Evolutionary conservation across 768 basidiomycete genomes (phyloP).

Genomic region (Piloderma croceum): DNA sequence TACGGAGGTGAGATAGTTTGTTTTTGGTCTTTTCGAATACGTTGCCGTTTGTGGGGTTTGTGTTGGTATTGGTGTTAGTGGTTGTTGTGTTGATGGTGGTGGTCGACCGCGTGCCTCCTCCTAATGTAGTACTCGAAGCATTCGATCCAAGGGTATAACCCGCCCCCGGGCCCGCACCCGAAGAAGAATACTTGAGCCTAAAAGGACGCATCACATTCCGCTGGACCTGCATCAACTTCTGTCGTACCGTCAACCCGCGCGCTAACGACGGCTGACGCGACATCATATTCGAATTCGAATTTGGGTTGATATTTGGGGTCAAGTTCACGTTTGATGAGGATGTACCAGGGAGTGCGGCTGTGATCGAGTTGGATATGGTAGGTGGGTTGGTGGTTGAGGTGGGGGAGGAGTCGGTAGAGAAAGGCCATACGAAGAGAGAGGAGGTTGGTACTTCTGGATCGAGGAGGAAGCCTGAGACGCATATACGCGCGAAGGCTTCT

Average conservation of each 20-base stretch:
- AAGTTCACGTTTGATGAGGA: conserved; percentile 24
- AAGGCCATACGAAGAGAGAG: conserved; percentile 39
- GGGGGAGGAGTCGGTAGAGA: conserved; percentile 26
- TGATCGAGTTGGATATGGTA: too few relatives aligned
- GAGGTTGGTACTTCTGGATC: conserved; percentile 69
- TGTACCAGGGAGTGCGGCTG: conserved; percentile 1
- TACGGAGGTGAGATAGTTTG: conserved; percentile 31
- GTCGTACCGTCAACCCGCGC: conserved; percentile 42
- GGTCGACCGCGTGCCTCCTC: conserved; percentile 6
- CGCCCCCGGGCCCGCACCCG: too few relatives aligned
- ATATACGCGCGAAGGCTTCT: conserved; percentile 83
- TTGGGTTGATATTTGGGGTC: conserved; percentile 14
- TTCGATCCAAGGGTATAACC: too few relatives aligned
- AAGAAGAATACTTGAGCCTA: too few relatives aligned
- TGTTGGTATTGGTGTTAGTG: too few relatives aligned
- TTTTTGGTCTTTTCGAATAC: conserved; percentile 31
- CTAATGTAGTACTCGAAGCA: conserved; percentile 9
- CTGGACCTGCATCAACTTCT: conserved; percentile 40
- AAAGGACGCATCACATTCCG: conserved; percentile 51
- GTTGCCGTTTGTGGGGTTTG: conserved; percentile 22
- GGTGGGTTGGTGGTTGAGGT: conserved; percentile 23
- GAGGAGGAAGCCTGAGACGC: conserved; percentile 82
- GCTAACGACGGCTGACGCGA: conserved; percentile 32
- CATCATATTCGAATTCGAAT: too few relatives aligned
- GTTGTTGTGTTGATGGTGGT: too few relatives aligned